These are phyloP conservation scores for Phialophora expanda DNA, from an alignment of 2,329 filamentous ascomycete species.

Conservation along the genomic window DNA sequence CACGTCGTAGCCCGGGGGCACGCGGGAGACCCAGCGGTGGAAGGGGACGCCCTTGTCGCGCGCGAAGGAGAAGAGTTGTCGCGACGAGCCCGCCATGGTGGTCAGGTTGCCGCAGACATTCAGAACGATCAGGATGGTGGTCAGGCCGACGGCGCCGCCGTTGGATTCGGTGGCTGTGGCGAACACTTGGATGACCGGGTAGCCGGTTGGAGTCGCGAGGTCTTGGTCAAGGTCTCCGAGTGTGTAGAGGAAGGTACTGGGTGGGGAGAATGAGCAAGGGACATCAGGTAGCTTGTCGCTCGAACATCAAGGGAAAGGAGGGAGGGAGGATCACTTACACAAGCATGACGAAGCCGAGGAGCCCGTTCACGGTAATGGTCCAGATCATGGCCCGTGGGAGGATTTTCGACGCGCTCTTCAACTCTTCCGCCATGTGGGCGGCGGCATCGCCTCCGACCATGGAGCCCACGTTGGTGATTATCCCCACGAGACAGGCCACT, in stretches of 20 bases:
- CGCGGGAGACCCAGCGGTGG: conserved; percentile 41
- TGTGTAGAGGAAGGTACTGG: conserved; percentile 46
- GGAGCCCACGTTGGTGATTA: conserved; percentile 48
- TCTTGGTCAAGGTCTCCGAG: conserved; percentile 44
- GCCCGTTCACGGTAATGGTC: conserved; percentile 46
- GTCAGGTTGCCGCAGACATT: conserved; percentile 43
- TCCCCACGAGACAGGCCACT: conserved; percentile 47
- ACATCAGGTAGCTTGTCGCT: background rate
- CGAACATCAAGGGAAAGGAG: conserved; percentile 19
- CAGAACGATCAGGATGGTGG: conserved; percentile 44
- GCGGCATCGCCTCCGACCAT: conserved; percentile 52
- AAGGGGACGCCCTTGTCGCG: conserved; percentile 47
- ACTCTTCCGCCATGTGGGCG: conserved; percentile 47
- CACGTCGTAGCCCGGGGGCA: conserved; percentile 44
- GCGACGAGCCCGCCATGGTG: conserved; percentile 44
- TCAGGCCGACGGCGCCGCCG: conserved; percentile 51
- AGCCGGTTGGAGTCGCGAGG: conserved; percentile 42
- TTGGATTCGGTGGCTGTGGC: conserved; percentile 39
- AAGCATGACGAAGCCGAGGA: conserved; percentile 46
- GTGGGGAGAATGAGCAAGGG: background rate
- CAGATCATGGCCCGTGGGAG: conserved; percentile 48
- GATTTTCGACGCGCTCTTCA: conserved; percentile 45
- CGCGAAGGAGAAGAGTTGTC: conserved; percentile 47
- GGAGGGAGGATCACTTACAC: conserved; percentile 43
- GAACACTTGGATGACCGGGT: conserved; percentile 46